Evolutionary conservation across 192 early-diverging fungal species (phyloP), one percentile per base, ranked within the genome.

Genomic region (Ambispora gerdemannii): DNA sequence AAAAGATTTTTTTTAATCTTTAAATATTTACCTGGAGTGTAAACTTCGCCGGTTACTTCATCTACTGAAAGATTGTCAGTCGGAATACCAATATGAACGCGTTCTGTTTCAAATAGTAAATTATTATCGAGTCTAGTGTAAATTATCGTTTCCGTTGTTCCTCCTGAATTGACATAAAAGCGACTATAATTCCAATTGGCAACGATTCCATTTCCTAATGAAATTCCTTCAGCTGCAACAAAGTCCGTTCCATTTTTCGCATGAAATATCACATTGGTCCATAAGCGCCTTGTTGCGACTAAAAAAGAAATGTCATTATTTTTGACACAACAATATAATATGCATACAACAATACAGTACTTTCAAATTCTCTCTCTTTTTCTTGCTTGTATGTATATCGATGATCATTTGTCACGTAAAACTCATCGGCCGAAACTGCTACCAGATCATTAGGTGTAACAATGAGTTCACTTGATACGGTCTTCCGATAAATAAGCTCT

Each of bases 381-480:
- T 52, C 60, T 51, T 78, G 77, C 76, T 76, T 70, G 3, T 63
- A 22, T 8, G 24, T 53, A 38, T 79, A 67, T 27, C 38, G 36
- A 62, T 80, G 50, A 47, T 88, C 86, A 69, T 88, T 88, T 19
- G 84, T 83, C 3, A 83, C 79, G 70, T 88, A 88, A 53, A 88
- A 88, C 13, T 81, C 77, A 35, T 74, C 63, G 19, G 70, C 77
- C 2, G 84, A 85, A 4, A 75, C 68, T 17, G 86, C 82, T 10
- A 82, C 78, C 36, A 88, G 79, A 58, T 88, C 82, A 47, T 88
- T 88, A 0, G 86, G 84, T 10, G 79, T 78, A n/a, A 33, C 50
- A 3, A 88, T 80, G 8, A 88, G 74, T 0, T 79, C 78, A 33
- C 83, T 82, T 38, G 75, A 72, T 10, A 86, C 76, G 1, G 86